Base-by-base conservation (phyloP, 2,329 filamentous ascomycete genomes). In the Orbilia oligospora region DNA sequence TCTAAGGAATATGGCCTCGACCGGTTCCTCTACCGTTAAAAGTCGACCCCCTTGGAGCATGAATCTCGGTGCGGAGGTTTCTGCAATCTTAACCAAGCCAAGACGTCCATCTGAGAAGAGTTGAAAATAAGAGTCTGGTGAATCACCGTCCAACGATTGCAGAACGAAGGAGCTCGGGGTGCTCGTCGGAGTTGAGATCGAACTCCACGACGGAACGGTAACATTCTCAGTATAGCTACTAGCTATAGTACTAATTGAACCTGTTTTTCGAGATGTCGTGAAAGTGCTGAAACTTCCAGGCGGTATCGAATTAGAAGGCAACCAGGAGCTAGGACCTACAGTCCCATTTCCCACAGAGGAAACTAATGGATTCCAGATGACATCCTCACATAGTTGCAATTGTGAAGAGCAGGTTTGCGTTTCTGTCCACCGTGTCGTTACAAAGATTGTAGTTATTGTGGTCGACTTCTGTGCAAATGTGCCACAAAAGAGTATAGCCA, bases 141-240 rank as follows among this genome's bases (percentile, higher is more conserved):
- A 38, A 12, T 38, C 53, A 8, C 53, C 18, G 18, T 46, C 53
- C 14, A 22, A 58, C 22, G 33, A 20, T 38, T 38, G 53, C 12
- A 58, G 6, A 16, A 58, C n/a, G n/a, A 58, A 58, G 12, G 53
- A 36, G 20, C 30, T 22, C 8, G 53, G 53, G 0, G 53, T 58
- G 6, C 53, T 58, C 9, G 53, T 22, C 8, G 53, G 53, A n/a
- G 20, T 20, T 6, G 53, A 33, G 22, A 58, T 14, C 3, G 53
- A 38, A 18, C 53, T 58, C 53, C 53, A 58, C 12, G 53, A 58
- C 22, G 53, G 53, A 22, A 58, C 5, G 16, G 12, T 22, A 14
- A 33, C 22, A 16, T 30, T 38, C 10, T 30, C 53, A 6, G n/a
- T 46, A 20, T 46, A 46, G 14, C 10, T 58, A 27, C 30, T 38